A percentile compares a stretch with the other conserved stretches of the same genome.
phyloP scores from a whole-genome alignment of 2,329 filamentous ascomycete genomes.

The Trichoderma afroharzianum region DNA sequence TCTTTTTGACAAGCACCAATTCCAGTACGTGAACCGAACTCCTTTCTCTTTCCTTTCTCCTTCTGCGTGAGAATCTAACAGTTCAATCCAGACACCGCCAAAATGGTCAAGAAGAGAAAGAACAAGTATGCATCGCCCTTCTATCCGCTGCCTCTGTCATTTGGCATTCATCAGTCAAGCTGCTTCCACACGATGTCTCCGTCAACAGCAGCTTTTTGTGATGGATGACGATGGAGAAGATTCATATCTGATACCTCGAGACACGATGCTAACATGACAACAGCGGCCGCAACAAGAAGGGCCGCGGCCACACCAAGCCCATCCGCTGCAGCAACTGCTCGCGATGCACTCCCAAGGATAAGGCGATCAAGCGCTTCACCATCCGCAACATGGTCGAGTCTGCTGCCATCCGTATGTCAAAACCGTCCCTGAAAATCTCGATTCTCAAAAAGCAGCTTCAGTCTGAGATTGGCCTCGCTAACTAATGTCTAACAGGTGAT shows the following conservation, averaged over 20 bases:
- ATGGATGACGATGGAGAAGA: background rate
- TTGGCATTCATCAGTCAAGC: background rate
- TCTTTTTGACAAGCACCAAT: conserved; percentile 20
- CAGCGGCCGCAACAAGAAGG: conserved; percentile 99
- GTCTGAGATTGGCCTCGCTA: background rate
- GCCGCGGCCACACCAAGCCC: conserved; percentile 99
- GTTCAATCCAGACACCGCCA: conserved; percentile 51
- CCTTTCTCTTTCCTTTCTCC: conserved; percentile 20
- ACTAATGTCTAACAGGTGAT: conserved; percentile 66
- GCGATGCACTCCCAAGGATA: conserved; percentile 96
- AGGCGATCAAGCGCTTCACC: conserved; percentile 99
- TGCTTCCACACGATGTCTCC: conserved; percentile 26
- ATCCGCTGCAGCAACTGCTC: conserved; percentile 76
- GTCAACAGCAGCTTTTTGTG: background rate
- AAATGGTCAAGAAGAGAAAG: conserved; percentile 71
- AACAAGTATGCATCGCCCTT: conserved; percentile 48
- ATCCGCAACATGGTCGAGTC: conserved; percentile 99
- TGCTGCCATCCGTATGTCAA: conserved; percentile 91
- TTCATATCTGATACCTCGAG: conserved; percentile 19
- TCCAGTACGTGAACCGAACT: conserved; percentile 28
- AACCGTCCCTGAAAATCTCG: background rate
- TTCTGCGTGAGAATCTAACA: conserved; percentile 31
- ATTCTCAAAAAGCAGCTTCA: background rate
- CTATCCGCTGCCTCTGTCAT: background rate
- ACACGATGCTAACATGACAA: conserved; percentile 22